Conservation (phyloP, 139 green algal species). For the Picochlorum sp. region DNA sequence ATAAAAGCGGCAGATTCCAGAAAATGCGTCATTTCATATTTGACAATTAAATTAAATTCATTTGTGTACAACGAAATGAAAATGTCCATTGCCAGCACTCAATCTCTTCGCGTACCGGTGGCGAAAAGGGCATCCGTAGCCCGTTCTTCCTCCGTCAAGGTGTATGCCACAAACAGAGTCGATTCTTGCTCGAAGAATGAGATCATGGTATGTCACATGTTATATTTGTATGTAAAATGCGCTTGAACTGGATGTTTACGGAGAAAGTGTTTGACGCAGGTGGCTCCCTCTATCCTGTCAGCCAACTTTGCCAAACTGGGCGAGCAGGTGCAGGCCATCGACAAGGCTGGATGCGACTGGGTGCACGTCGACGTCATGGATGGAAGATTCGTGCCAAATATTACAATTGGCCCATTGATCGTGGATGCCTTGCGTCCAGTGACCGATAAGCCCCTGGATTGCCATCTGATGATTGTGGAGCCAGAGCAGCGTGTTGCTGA, state of each 20-base stretch:
- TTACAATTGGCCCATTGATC: constrained; percentile 96
- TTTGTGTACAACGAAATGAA: too few relatives aligned
- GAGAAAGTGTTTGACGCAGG: constrained; percentile 13
- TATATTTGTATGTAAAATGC: not conserved
- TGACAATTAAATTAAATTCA: too few relatives aligned
- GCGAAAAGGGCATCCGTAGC: not conserved
- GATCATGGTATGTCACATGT: constrained; percentile 35
- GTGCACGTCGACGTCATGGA: constrained; percentile 85
- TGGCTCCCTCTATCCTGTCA: constrained; percentile 90
- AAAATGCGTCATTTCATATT: too few relatives aligned
- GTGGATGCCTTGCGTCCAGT: constrained; percentile 91
- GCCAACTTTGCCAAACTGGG: constrained; percentile 93
- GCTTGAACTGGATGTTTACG: not conserved
- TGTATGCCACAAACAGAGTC: constrained; percentile 33
- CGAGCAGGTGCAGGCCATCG: constrained; percentile 81
- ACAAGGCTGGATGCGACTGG: constrained; percentile 65
- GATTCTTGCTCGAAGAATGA: constrained; percentile 51
- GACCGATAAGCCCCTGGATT: constrained; percentile 91
- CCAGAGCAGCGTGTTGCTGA: constrained; percentile 82
- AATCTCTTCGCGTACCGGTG: not conserved
- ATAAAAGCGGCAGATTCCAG: too few relatives aligned
- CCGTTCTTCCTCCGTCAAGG: constrained; percentile 14
- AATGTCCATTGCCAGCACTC: not conserved
- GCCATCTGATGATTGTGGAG: constrained; percentile 96
- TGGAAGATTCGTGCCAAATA: constrained; percentile 94